These are phyloP conservation scores for Rhodocollybia butyracea DNA, from an alignment of 768 basidiomycete species.

Conservation along the genomic window DNA sequence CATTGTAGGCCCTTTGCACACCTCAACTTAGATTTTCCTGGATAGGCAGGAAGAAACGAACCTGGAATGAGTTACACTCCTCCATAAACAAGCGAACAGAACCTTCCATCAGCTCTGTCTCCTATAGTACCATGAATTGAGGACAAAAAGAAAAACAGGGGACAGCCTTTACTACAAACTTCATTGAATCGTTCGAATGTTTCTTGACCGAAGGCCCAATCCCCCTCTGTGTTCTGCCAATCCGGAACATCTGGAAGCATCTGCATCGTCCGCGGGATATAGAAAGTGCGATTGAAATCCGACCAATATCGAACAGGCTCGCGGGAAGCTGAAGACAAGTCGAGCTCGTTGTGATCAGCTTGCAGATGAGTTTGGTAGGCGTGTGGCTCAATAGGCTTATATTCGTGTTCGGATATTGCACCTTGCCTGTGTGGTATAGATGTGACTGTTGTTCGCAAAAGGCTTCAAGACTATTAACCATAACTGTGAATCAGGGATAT, in stretches of 20 bases:
- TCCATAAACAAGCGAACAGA: constrained; percentile 66
- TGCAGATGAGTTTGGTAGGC: constrained; percentile 45
- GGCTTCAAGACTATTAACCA: neutral
- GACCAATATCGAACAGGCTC: constrained; percentile 60
- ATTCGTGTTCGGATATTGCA: constrained; percentile 44
- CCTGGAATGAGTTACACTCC: constrained; percentile 75
- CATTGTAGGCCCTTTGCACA: constrained; percentile 62
- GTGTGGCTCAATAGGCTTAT: constrained; percentile 50
- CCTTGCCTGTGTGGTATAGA: constrained; percentile 40
- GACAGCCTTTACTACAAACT: constrained; percentile 33
- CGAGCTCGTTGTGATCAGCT: constrained; percentile 11
- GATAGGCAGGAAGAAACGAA: constrained; percentile 20
- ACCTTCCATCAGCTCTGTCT: constrained; percentile 65
- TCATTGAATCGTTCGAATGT: constrained; percentile 51
- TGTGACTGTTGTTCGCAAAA: neutral
- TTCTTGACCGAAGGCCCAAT: constrained; percentile 55
- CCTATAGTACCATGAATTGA: constrained; percentile 33
- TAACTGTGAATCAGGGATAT: constrained; percentile 15
- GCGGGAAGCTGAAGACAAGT: constrained; percentile 9
- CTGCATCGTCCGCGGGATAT: constrained; percentile 64
- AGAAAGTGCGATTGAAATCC: constrained; percentile 63
- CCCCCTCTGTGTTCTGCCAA: constrained; percentile 49
- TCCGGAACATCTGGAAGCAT: constrained; percentile 55
- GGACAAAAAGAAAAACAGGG: neutral
- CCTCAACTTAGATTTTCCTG: neutral